Percentiles rank a stretch among this genome's conserved stretches.
Conservation (phyloP, 2,329 filamentous ascomycete species). For the Cytospora piceicola region DNA sequence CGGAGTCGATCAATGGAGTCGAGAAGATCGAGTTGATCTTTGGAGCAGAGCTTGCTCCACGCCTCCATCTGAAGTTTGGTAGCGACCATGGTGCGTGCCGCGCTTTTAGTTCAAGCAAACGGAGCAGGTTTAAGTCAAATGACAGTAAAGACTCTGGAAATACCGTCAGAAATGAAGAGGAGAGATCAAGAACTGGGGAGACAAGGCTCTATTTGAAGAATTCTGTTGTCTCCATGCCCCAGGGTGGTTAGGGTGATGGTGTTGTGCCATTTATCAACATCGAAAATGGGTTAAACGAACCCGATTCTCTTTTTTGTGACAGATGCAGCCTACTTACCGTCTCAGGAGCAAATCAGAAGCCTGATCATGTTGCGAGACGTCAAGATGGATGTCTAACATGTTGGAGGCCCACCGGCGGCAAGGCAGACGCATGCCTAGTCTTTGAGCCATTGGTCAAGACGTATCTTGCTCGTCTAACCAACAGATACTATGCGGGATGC, state of each 20-base stretch:
- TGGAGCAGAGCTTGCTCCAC: constrained; percentile 12
- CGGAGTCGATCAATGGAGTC: constrained; percentile 21
- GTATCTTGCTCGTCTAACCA: too few relatives aligned
- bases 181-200: neutral
- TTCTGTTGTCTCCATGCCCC: neutral
- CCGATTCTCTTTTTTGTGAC: neutral
- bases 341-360: neutral
- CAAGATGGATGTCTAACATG: constrained; percentile 1
- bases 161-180: too few relatives aligned
- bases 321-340: neutral
- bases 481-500: neutral
- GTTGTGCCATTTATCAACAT: neutral
- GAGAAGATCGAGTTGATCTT: constrained; percentile 19
- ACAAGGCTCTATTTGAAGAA: neutral
- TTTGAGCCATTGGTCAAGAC: constrained; percentile 1
- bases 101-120: neutral
- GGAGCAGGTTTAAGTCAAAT: neutral
- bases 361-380: neutral
- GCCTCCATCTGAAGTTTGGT: constrained; percentile 10
- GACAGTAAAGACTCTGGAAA: neutral
- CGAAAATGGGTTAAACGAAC: neutral
- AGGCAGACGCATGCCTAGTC: constrained; percentile 8
- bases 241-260: neutral
- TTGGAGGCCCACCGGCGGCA: constrained; percentile 9
- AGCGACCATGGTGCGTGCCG: constrained; percentile 1